Conservation (phyloP, 2,329 filamentous ascomycete species). For the Arthrinium puccinioides region DNA sequence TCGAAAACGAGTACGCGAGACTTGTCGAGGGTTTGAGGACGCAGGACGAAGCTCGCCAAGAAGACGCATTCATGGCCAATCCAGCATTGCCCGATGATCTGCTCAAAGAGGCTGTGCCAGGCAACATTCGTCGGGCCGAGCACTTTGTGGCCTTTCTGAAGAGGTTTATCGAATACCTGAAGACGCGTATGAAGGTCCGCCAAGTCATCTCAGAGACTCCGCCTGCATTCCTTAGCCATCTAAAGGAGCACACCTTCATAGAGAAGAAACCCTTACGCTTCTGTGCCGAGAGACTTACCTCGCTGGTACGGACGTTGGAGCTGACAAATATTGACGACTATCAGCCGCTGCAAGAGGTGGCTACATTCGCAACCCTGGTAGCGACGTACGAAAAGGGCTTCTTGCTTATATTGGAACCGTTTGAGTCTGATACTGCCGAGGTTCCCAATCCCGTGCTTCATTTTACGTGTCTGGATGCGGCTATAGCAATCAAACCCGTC, state of each 20-base stretch:
- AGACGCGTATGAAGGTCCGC: constrained; percentile 95
- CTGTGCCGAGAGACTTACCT: constrained; percentile 90
- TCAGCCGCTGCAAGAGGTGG: constrained; percentile 92
- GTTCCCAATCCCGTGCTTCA: constrained; percentile 96
- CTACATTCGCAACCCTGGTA: constrained; percentile 91
- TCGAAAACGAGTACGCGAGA: constrained; percentile 93
- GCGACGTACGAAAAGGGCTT: constrained; percentile 98
- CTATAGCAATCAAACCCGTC: constrained; percentile 95
- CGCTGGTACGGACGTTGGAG: constrained; percentile 87
- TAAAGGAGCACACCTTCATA: constrained; percentile 95
- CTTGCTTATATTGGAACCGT: constrained; percentile 91
- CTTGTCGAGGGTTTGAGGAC: constrained; percentile 86
- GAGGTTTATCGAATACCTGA: constrained; percentile 94
- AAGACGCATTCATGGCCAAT: constrained; percentile 96
- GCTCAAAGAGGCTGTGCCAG: constrained; percentile 90
- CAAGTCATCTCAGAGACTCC: constrained; percentile 97
- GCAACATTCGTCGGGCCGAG: constrained; percentile 91
- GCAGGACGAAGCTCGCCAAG: constrained; percentile 80
- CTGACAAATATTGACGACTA: constrained; percentile 98
- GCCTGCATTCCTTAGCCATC: constrained; percentile 82
- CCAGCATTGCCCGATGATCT: constrained; percentile 91
- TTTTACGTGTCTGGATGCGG: constrained; percentile 92
- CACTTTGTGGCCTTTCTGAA: constrained; percentile 95
- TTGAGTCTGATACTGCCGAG: constrained; percentile 89
- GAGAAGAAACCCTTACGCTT: constrained; percentile 93